Evolutionary conservation across 805 yeast species (phyloP).

Genomic region (Kodamaea kakaduensis): DNA sequence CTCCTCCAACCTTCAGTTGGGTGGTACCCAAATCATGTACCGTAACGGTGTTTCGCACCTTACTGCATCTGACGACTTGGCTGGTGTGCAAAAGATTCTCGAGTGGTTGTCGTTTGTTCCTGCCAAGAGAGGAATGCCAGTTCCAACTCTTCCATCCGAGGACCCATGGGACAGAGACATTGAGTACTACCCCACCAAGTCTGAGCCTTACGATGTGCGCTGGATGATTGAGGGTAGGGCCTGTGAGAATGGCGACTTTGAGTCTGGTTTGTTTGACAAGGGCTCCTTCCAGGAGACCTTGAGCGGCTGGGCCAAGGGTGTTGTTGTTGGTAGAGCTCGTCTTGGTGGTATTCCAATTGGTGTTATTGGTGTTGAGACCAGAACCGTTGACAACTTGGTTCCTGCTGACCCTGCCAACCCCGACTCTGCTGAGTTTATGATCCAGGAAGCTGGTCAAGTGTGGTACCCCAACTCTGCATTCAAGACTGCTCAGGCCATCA

Average conservation of each 20-base stretch:
- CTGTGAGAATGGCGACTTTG: slow-evolving; percentile 64
- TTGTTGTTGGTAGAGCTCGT: slow-evolving; percentile 97
- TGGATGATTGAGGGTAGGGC: slow-evolving; percentile 90
- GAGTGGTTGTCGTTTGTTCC: slow-evolving; percentile 96
- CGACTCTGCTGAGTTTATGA: slow-evolving; percentile 77
- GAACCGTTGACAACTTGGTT: slow-evolving; percentile 78
- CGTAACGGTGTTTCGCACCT: slow-evolving; percentile 96
- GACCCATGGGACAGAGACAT: slow-evolving; percentile 95
- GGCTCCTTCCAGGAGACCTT: slow-evolving; percentile 93
- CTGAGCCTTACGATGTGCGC: slow-evolving; percentile 83
- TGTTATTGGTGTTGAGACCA: slow-evolving; percentile 93
- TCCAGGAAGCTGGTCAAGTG: slow-evolving; percentile 98
- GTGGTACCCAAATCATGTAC: slow-evolving; percentile 99
- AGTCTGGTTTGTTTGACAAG: slow-evolving; percentile 86
- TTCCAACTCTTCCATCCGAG: slow-evolving; percentile 77
- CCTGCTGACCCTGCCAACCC: slow-evolving; percentile 99
- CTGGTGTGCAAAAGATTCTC: slow-evolving; percentile 91
- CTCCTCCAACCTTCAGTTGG: slow-evolving; percentile 93
- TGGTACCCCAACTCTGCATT: slow-evolving; percentile 99
- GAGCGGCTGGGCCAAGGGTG: slow-evolving; percentile 98
- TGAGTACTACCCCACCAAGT: slow-evolving; percentile 69
- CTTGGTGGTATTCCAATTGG: slow-evolving; percentile 99
- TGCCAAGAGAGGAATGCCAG: slow-evolving; percentile 81
- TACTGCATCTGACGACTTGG: slow-evolving; percentile 94
- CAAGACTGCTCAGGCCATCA: slow-evolving; percentile 98